phyloP scores from a whole-genome alignment of 192 early-diverging fungal genomes.

The Chytriomyces confervae region DNA sequence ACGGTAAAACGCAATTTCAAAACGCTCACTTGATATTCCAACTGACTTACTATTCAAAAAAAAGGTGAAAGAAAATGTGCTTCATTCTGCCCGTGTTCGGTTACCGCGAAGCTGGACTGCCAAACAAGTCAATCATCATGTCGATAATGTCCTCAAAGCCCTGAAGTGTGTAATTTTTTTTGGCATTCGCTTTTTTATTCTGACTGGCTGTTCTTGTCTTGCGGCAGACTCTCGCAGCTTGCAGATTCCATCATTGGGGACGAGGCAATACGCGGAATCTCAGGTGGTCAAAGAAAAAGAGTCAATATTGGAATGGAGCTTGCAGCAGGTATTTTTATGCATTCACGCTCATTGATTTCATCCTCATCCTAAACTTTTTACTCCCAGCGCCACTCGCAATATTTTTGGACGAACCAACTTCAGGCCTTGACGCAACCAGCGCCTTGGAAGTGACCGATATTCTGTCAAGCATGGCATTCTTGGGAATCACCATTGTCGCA shows the following conservation, averaged over 20 bases:
- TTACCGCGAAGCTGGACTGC: slow-evolving; percentile 37
- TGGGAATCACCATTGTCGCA: slow-evolving; percentile 67
- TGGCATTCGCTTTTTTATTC: neutral
- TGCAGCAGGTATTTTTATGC: slow-evolving; percentile 55
- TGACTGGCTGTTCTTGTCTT: neutral
- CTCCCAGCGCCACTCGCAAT: slow-evolving; percentile 71
- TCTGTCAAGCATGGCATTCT: slow-evolving; percentile 75
- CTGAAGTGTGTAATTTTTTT: slow-evolving; percentile 20
- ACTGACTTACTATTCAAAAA: neutral
- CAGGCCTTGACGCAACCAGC: slow-evolving; percentile 75
- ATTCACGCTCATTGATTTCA: neutral
- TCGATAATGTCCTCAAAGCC: slow-evolving; percentile 38
- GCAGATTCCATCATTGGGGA: slow-evolving; percentile 64
- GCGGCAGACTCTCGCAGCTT: slow-evolving; percentile 37
- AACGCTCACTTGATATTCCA: neutral
- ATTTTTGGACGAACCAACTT: slow-evolving; percentile 90
- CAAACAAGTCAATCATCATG: slow-evolving; percentile 32
- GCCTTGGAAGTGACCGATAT: slow-evolving; percentile 74
- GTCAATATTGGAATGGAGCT: slow-evolving; percentile 85
- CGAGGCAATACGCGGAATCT: slow-evolving; percentile 78
- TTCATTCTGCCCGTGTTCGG: slow-evolving; percentile 47
- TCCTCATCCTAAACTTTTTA: neutral
- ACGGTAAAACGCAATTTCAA: slow-evolving; percentile 55
- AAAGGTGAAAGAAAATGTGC: slow-evolving; percentile 65
- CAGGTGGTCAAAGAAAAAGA: slow-evolving; percentile 83